Evolutionary conservation across 768 basidiomycete genomes (phyloP).

Genomic region (Tephrocybe sp.): DNA sequence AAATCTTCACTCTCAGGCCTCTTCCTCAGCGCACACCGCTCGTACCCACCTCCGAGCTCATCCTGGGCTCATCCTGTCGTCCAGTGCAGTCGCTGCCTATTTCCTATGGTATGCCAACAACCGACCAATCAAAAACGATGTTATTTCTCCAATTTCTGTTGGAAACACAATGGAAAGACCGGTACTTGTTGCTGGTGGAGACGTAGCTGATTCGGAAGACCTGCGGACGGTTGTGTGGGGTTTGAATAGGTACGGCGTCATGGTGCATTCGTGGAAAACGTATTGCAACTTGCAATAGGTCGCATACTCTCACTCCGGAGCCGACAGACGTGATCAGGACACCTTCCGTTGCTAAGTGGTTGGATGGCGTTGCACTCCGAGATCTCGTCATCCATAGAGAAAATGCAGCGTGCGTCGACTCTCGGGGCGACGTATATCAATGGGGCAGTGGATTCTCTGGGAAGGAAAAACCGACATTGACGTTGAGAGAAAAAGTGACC

Average conservation of each 20-base stretch:
- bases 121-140: conserved; percentile 33
- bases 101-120: conserved; percentile 38
- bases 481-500: conserved; percentile 68
- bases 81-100: conserved; percentile 34
- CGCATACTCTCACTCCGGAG: conserved; percentile 43
- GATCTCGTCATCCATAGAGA: conserved; percentile 67
- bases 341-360: conserved; percentile 54
- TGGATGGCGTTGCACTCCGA: conserved; percentile 69
- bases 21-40: conserved; percentile 18
- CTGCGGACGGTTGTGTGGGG: conserved; percentile 69
- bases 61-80: conserved; percentile 23
- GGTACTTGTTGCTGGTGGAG: conserved; percentile 9
- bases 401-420: conserved; percentile 77
- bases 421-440: conserved; percentile 79
- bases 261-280: not conserved
- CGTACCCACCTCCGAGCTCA: conserved; percentile 14
- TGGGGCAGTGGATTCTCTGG: conserved; percentile 74
- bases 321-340: conserved; percentile 42
- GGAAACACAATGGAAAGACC: conserved; percentile 15
- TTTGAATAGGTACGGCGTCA: conserved; percentile 58
- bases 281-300: conserved; percentile 31
- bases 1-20: conserved; percentile 23
- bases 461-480: conserved; percentile 43
- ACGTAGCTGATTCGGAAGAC: conserved; percentile 25
- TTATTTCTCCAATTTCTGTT: conserved; percentile 7